Evolutionary conservation across 306 rosid species (phyloP).

Genomic region (Cucurbita moschata): DNA sequence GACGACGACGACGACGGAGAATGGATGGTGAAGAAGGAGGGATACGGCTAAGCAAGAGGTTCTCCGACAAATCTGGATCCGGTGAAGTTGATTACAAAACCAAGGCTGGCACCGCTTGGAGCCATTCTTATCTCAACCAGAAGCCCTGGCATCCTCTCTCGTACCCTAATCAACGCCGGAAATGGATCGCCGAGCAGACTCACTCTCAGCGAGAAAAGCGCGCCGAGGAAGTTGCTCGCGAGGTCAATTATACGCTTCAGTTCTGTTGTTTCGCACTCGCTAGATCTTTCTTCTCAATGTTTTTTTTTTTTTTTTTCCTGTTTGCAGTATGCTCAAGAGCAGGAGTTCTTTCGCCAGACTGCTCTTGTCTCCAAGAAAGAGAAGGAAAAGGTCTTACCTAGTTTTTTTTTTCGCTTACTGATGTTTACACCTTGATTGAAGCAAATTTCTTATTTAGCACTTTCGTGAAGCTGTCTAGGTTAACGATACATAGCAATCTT

Average conservation of each 20-base stretch:
- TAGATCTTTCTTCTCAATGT: not conserved
- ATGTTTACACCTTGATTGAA: not conserved
- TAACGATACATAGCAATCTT: not conserved
- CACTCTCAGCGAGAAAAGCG: slow-evolving; percentile 54
- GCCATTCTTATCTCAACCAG: slow-evolving; percentile 83
- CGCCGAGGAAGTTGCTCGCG: slow-evolving; percentile 75
- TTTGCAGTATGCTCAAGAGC: slow-evolving; percentile 78
- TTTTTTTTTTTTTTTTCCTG: not conserved
- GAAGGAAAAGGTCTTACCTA: slow-evolving; percentile 53
- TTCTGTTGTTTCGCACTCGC: not conserved
- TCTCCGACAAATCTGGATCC: slow-evolving; percentile 29
- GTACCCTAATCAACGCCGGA: slow-evolving; percentile 93
- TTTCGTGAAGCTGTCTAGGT: not conserved
- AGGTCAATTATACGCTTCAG: slow-evolving; percentile 19
- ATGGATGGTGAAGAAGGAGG: slow-evolving; percentile 88
- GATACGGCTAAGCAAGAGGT: slow-evolving; percentile 58
- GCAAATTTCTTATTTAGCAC: not conserved
- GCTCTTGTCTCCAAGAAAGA: slow-evolving; percentile 71
- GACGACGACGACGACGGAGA: not conserved
- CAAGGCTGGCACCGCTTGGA: slow-evolving; percentile 91
- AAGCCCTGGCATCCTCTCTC: slow-evolving; percentile 99
- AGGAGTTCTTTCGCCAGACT: slow-evolving; percentile 78
- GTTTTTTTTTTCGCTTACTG: not conserved
- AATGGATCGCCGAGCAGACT: slow-evolving; percentile 96
- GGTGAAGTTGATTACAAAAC: slow-evolving; percentile 75